phyloP scores from a whole-genome alignment of 2,329 filamentous ascomycete species.

The Paraphaeosphaeria minitans region DNA sequence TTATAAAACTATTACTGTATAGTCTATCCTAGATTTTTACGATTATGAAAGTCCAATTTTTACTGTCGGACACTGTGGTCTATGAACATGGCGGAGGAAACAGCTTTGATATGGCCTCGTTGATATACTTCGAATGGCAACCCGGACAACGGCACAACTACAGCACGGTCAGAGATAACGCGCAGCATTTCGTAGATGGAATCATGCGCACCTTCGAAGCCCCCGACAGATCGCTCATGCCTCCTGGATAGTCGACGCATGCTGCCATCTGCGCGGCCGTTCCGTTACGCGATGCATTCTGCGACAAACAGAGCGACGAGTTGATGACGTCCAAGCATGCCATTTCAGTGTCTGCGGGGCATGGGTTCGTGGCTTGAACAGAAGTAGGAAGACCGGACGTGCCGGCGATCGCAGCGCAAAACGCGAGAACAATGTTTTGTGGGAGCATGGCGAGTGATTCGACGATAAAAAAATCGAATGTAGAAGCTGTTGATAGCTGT shows the following conservation, averaged over 20 bases:
- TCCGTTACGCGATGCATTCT: constrained; percentile 12
- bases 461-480: not conserved
- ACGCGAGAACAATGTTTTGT: not conserved
- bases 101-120: constrained; percentile 18
- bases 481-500: not conserved
- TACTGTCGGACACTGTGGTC: too few species aligned
- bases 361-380: constrained; percentile 13
- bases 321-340: constrained; percentile 25
- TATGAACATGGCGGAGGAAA: constrained; percentile 21
- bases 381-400: constrained; percentile 8
- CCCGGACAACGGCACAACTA: constrained; percentile 22
- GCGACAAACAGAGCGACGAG: constrained; percentile 20
- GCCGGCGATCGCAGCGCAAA: not conserved
- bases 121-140: constrained; percentile 18
- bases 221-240: constrained; percentile 21
- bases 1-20: too few species aligned
- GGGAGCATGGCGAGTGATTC: constrained; percentile 1
- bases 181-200: not conserved
- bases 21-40: too few species aligned
- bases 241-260: constrained; percentile 18
- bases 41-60: too few species aligned
- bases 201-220: constrained; percentile 16
- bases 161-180: not conserved
- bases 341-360: constrained; percentile 18
- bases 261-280: constrained; percentile 18